Evolutionary conservation across 768 basidiomycete species (phyloP).

Genomic region (Phylloporus rhodoxanthus): DNA sequence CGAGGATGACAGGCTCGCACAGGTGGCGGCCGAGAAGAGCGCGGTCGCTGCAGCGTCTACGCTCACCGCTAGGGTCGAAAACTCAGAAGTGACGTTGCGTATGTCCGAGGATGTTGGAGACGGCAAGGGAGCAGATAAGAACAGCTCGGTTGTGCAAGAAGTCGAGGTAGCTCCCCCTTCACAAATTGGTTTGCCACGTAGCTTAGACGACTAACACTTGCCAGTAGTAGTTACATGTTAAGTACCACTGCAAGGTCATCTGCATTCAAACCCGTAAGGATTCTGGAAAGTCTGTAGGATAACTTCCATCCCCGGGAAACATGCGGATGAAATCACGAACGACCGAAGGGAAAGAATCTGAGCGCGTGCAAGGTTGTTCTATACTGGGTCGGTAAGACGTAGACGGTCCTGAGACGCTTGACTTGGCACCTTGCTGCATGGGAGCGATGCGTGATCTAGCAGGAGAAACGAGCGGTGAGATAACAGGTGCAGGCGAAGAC

Average conservation of each 20-base stretch:
- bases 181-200: slow-evolving; percentile 2
- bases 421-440: slow-evolving; percentile 6
- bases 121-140: slow-evolving; percentile 14
- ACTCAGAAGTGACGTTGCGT: slow-evolving; percentile 25
- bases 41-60: slow-evolving; percentile 9
- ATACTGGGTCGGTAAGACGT: background rate
- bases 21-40: slow-evolving; percentile 11
- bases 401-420: background rate
- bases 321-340: slow-evolving; percentile 30
- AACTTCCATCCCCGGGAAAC: slow-evolving; percentile 32
- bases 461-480: slow-evolving; percentile 29
- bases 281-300: slow-evolving; percentile 31
- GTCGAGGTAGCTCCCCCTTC: slow-evolving; percentile 14
- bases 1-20: slow-evolving; percentile 21
- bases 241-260: background rate
- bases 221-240: background rate
- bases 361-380: background rate
- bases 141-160: slow-evolving; percentile 10
- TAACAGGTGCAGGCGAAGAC: slow-evolving; percentile 6
- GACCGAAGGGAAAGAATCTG: slow-evolving; percentile 22
- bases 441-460: slow-evolving; percentile 12
- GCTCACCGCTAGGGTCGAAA: slow-evolving; percentile 11
- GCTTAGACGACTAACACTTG: background rate
- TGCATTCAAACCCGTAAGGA: slow-evolving; percentile 20
- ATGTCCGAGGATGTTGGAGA: slow-evolving; percentile 14